Evolutionary conservation across 208 protist species (phyloP).

Genomic region (Crithidia bombi): DNA sequence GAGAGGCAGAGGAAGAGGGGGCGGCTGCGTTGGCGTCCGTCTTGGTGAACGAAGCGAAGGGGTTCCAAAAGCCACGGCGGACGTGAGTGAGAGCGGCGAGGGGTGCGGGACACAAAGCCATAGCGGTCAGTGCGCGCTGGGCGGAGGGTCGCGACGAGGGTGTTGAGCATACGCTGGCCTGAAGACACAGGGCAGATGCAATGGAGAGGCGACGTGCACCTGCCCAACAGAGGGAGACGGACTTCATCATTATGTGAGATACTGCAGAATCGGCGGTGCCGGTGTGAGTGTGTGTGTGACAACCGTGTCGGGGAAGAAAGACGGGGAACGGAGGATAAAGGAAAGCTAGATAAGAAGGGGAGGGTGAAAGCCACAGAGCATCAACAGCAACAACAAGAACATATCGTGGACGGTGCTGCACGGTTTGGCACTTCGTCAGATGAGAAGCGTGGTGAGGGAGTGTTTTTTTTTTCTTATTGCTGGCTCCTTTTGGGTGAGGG

Average conservation of each 20-base stretch:
- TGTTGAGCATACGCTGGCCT: neutral
- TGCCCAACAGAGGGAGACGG: neutral
- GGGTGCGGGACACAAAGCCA: neutral
- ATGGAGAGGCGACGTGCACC: neutral
- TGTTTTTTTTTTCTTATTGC: too few relatives aligned
- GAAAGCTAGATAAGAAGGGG: too few relatives aligned
- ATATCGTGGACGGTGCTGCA: too few relatives aligned
- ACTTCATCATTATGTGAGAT: neutral
- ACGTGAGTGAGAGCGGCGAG: neutral
- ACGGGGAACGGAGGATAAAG: too few relatives aligned
- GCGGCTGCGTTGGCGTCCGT: neutral
- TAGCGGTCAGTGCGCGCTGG: neutral
- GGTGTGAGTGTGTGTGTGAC: too few relatives aligned
- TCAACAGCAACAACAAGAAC: too few relatives aligned
- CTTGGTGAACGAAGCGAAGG: constrained; percentile 34
- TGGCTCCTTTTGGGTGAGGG: too few relatives aligned
- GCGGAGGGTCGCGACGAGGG: neutral
- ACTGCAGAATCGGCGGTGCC: too few relatives aligned
- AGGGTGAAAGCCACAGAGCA: too few relatives aligned
- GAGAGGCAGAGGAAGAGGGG: neutral
- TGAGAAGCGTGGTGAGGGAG: too few relatives aligned
- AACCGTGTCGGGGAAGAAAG: too few relatives aligned
- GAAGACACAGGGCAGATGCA: neutral
- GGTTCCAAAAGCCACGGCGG: constrained; percentile 54
- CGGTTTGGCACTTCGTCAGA: too few relatives aligned